Evolutionary conservation across 345 rosid genomes (phyloP).

Genomic region (Eutrema japonicum): DNA sequence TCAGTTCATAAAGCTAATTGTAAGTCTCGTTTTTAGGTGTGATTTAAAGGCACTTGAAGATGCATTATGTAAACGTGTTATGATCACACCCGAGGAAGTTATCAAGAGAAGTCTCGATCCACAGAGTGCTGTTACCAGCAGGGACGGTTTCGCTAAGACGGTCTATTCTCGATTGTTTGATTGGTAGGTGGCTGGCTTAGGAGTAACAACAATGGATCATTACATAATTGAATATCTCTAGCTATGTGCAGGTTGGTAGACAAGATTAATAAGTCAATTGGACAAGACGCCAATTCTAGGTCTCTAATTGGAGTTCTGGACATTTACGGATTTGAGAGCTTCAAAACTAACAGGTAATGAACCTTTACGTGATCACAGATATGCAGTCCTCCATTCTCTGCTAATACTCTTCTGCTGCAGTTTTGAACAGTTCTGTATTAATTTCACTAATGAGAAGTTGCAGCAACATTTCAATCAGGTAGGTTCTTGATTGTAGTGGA

Average conservation of each 20-base stretch:
- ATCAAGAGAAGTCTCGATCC: constrained; percentile 93
- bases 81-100: constrained; percentile 97
- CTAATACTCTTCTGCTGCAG: constrained; percentile 51
- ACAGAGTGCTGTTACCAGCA: constrained; percentile 76
- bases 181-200: constrained; percentile 57
- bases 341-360: constrained; percentile 79
- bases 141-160: constrained; percentile 95
- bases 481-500: constrained; percentile 31
- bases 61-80: constrained; percentile 92
- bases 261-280: constrained; percentile 83
- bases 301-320: constrained; percentile 91
- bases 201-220: neutral
- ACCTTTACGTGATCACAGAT: neutral
- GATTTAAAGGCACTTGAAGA: constrained; percentile 79
- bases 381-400: constrained; percentile 6
- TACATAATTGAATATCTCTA: constrained; percentile 34
- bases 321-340: constrained; percentile 96
- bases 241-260: constrained; percentile 72
- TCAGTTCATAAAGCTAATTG: constrained; percentile 16
- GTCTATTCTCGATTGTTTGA: constrained; percentile 86
- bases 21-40: constrained; percentile 58
- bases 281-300: constrained; percentile 86
- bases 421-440: constrained; percentile 96
- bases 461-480: constrained; percentile 99
- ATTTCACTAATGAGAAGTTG: constrained; percentile 94